Conservation (phyloP, 148 eudicot genomes). For the Pharnaceum exiguum region DNA sequence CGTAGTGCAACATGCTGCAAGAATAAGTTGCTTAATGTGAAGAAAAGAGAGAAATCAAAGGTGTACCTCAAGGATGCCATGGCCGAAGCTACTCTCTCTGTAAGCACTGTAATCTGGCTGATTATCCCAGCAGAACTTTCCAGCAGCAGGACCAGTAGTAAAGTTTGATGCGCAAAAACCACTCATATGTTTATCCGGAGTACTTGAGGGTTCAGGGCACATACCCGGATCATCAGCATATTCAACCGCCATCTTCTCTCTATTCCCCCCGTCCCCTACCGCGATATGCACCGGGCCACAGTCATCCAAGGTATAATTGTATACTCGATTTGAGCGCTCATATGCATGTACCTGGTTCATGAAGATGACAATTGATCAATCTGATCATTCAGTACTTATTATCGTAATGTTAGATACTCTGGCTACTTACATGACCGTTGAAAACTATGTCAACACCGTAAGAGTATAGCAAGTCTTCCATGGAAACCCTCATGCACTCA, state of each 20-base stretch:
- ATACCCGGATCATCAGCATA: conserved; percentile 85
- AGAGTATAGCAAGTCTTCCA: conserved; percentile 84
- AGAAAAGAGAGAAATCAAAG: background rate
- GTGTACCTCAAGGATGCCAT: conserved; percentile 93
- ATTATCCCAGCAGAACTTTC: conserved; percentile 89
- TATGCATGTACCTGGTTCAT: conserved; percentile 84
- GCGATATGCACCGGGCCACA: conserved; percentile 86
- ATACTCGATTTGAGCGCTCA: conserved; percentile 91
- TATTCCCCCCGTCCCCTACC: conserved; percentile 94
- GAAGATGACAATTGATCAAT: background rate
- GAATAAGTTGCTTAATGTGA: background rate
- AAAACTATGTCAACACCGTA: conserved; percentile 75
- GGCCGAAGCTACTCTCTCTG: conserved; percentile 94
- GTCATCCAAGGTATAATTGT: conserved; percentile 73
- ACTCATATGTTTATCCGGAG: conserved; percentile 80
- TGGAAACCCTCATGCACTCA: conserved; percentile 92
- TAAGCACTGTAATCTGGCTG: conserved; percentile 92
- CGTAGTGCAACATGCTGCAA: background rate
- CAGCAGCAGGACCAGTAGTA: conserved; percentile 86
- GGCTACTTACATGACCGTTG: conserved; percentile 82
- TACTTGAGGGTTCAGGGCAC: conserved; percentile 76
- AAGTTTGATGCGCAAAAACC: conserved; percentile 92
- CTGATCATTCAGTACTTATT: background rate
- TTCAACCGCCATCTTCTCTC: conserved; percentile 86
- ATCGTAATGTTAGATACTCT: background rate